phyloP scores from a whole-genome alignment of 208 protist species.

The Wallacemonas sp. region DNA sequence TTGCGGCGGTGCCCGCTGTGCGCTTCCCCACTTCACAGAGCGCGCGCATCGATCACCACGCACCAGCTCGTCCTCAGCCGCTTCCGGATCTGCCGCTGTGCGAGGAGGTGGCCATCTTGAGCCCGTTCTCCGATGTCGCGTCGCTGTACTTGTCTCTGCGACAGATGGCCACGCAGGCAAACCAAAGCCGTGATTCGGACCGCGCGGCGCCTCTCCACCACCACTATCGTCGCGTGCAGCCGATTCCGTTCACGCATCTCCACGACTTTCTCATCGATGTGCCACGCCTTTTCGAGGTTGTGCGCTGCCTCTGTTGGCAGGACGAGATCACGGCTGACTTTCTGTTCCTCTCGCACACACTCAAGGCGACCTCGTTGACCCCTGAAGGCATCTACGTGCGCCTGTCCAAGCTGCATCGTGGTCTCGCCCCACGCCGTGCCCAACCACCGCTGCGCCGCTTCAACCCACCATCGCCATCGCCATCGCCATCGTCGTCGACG shows the following conservation, averaged over 20 bases:
- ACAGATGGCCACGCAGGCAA: background rate
- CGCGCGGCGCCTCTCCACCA: background rate
- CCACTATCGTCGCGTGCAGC: slow-evolving; percentile 2
- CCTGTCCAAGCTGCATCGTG: background rate
- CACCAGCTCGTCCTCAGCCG: background rate
- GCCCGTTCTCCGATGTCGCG: slow-evolving; percentile 1
- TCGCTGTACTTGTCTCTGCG: slow-evolving; percentile 9
- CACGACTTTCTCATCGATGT: slow-evolving; percentile 14
- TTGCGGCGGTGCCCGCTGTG: background rate
- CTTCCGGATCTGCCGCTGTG: background rate
- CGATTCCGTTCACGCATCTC: slow-evolving; percentile 14
- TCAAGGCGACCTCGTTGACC: slow-evolving; percentile 12
- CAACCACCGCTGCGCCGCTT: too few relatives aligned
- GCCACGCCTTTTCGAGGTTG: background rate
- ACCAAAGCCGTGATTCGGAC: background rate
- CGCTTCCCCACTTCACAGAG: slow-evolving; percentile 2
- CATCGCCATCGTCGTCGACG: background rate
- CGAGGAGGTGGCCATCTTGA: slow-evolving; percentile 3
- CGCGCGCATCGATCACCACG: too few relatives aligned
- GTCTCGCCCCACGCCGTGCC: background rate
- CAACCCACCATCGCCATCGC: background rate
- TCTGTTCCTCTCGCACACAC: slow-evolving; percentile 4
- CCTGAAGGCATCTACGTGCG: slow-evolving; percentile 7
- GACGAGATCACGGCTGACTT: slow-evolving; percentile 16
- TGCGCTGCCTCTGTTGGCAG: slow-evolving; percentile 11